phyloP scores from a whole-genome alignment of 176 grass and related monocot genomes.

The Eleusine indica region DNA sequence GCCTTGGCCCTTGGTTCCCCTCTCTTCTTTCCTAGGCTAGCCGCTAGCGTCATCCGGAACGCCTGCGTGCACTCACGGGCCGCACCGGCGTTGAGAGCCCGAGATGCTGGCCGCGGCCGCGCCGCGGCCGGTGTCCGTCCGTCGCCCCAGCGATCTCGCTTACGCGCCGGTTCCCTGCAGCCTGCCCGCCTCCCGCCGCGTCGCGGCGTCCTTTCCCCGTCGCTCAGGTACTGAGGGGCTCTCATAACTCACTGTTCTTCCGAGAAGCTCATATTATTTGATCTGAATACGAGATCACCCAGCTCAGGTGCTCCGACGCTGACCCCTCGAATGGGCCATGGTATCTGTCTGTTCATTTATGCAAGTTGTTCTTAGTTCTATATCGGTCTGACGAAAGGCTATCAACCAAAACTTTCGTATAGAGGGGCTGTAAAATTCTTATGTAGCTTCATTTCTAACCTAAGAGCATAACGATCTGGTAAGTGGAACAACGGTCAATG shows the following conservation, averaged over 20 bases:
- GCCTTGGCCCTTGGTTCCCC: too few species aligned
- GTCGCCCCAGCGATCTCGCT: not conserved
- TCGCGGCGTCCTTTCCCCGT: not conserved
- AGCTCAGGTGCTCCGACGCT: not conserved
- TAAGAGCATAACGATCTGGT: not conserved
- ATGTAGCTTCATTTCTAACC: not conserved
- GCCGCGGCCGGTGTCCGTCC: not conserved
- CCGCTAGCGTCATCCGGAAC: not conserved
- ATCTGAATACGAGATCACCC: not conserved
- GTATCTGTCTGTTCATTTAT: not conserved
- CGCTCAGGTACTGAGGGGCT: conserved; percentile 21
- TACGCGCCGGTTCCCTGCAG: not conserved
- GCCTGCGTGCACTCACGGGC: not conserved
- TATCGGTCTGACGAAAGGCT: not conserved
- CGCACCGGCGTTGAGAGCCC: not conserved
- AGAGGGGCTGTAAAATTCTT: not conserved
- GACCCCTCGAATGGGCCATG: not conserved
- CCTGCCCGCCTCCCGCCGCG: conserved; percentile 6
- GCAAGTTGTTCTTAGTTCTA: not conserved
- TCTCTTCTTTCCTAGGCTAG: not conserved
- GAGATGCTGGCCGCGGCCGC: conserved; percentile 4
- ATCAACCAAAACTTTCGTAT: not conserved
- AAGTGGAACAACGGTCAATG: not conserved
- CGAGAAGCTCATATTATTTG: not conserved
- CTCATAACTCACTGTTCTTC: not conserved